phyloP scores from a whole-genome alignment of 2,329 filamentous ascomycete genomes.

The Trematosphaeria pertusa region DNA sequence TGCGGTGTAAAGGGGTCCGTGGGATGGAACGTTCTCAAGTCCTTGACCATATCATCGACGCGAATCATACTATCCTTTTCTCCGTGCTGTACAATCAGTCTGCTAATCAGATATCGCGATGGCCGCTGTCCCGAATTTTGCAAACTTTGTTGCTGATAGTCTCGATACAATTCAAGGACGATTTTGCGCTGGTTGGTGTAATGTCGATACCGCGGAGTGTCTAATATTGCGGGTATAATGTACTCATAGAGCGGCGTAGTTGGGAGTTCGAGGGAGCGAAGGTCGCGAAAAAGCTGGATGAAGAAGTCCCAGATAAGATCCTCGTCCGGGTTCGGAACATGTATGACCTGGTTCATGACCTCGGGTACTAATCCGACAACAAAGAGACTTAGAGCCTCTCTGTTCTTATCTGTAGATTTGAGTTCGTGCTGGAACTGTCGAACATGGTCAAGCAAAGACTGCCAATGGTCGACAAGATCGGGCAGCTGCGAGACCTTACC shows the following conservation, averaged over 20 bases:
- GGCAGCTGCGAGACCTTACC: slow-evolving; percentile 27
- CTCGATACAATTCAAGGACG: slow-evolving; percentile 33
- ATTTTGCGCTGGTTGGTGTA: slow-evolving; percentile 37
- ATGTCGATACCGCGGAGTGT: slow-evolving; percentile 31
- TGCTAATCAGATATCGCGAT: slow-evolving; percentile 24
- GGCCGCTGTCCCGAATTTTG: slow-evolving; percentile 24
- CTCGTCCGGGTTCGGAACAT: slow-evolving; percentile 27
- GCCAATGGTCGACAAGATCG: slow-evolving; percentile 29
- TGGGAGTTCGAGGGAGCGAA: slow-evolving; percentile 27
- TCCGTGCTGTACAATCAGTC: slow-evolving; percentile 30
- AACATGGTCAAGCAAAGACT: slow-evolving; percentile 37
- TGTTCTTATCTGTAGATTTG: slow-evolving; percentile 18
- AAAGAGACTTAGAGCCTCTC: slow-evolving; percentile 26
- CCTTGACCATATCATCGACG: slow-evolving; percentile 30
- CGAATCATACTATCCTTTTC: slow-evolving; percentile 22
- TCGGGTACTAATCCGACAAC: slow-evolving; percentile 34
- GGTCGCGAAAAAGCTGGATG: slow-evolving; percentile 29
- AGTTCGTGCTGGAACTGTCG: slow-evolving; percentile 33
- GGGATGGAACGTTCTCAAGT: slow-evolving; percentile 35
- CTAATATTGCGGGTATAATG: slow-evolving; percentile 32
- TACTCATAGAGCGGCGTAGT: slow-evolving; percentile 33
- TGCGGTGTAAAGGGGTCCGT: slow-evolving; percentile 22
- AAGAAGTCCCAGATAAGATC: slow-evolving; percentile 35
- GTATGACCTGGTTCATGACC: slow-evolving; percentile 35
- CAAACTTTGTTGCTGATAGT: slow-evolving; percentile 28